phyloP scores from a whole-genome alignment of 2,329 filamentous ascomycete species.

The Falciphora oryzae region DNA sequence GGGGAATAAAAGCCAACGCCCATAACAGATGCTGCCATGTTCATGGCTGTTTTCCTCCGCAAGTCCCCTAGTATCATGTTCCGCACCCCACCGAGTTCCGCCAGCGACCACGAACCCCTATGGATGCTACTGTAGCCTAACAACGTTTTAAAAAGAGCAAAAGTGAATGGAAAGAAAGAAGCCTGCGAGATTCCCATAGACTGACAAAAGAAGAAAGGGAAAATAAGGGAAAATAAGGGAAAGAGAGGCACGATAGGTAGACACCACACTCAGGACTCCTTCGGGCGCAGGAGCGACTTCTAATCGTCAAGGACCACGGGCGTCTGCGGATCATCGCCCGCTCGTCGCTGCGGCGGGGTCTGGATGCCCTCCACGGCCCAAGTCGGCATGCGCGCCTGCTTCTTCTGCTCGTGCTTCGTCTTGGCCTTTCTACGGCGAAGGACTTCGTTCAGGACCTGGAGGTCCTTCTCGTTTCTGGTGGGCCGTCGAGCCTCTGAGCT shows the following conservation, averaged over 20 bases:
- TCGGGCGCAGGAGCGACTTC: neutral
- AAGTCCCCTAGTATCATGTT: too few relatives aligned
- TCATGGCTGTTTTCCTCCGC: too few relatives aligned
- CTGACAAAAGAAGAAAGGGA: constrained; percentile 12
- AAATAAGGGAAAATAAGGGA: constrained; percentile 2
- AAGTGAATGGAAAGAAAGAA: too few relatives aligned
- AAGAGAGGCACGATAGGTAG: constrained; percentile 3
- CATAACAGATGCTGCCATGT: too few relatives aligned
- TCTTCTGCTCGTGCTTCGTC: neutral
- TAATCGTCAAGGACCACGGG: neutral
- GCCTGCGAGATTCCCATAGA: constrained; percentile 15
- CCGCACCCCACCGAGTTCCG: too few relatives aligned
- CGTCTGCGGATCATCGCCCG: neutral
- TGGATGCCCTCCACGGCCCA: constrained; percentile 2
- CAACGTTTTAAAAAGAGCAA: too few relatives aligned
- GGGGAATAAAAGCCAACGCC: too few relatives aligned
- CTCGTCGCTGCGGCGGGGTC: neutral
- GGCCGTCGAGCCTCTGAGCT: neutral
- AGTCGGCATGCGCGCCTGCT: neutral
- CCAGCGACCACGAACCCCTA: too few relatives aligned
- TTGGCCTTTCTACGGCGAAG: neutral
- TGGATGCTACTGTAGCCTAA: too few relatives aligned
- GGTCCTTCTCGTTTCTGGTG: neutral
- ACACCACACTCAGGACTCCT: neutral
- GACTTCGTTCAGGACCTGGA: neutral